These are phyloP conservation scores for Cicer yamashitae DNA, from an alignment of 306 rosid species.

Conservation along the genomic window DNA sequence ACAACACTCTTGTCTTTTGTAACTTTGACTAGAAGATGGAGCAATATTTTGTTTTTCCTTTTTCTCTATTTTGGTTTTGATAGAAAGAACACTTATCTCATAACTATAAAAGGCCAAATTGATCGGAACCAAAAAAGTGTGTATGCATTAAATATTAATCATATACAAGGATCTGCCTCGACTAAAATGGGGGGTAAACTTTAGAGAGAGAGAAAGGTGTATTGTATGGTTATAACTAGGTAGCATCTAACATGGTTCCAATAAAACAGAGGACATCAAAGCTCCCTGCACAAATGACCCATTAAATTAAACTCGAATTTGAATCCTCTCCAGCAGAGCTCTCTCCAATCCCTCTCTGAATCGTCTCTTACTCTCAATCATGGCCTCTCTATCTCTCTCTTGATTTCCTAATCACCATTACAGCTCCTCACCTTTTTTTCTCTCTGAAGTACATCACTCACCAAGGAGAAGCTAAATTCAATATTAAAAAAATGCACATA, in stretches of 20 bases:
- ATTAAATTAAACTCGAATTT: background rate
- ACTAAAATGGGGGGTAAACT: background rate
- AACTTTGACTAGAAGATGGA: background rate
- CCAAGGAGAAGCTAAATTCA: background rate
- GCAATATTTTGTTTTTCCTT: background rate
- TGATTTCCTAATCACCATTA: background rate
- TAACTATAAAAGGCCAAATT: constrained; percentile 18
- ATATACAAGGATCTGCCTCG: constrained; percentile 14
- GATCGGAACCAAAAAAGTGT: constrained; percentile 17
- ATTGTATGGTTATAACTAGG: background rate
- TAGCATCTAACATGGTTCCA: background rate
- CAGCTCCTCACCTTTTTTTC: background rate
- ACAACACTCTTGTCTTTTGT: background rate
- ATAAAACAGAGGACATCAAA: background rate
- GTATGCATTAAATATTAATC: constrained; percentile 2
- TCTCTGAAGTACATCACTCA: background rate
- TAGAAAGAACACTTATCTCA: background rate
- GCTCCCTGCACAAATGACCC: background rate
- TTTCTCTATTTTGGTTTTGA: constrained; percentile 20
- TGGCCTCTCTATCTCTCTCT: background rate
- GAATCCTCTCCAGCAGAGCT: background rate
- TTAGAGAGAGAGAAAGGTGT: background rate
- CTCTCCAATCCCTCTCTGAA: background rate
- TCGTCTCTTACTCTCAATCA: background rate
- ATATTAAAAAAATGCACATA: background rate